Evolutionary conservation across 2,329 filamentous ascomycete species (phyloP).

Genomic region (Verticillium tricorpus): DNA sequence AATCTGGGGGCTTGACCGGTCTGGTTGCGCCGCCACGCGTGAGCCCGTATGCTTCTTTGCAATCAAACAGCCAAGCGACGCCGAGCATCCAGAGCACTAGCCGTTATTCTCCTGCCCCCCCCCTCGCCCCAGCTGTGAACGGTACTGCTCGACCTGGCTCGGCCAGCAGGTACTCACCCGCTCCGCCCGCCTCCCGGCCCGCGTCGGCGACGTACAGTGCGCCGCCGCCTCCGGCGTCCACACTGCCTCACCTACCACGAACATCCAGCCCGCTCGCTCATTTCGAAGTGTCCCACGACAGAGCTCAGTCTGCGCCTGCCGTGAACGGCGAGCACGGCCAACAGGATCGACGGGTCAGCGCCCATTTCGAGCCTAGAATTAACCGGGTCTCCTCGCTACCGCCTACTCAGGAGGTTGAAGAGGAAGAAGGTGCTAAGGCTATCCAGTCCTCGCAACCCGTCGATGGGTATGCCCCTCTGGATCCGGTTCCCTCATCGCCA

Average conservation of each 20-base stretch:
- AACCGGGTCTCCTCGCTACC: slow-evolving; percentile 55
- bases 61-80: slow-evolving; percentile 26
- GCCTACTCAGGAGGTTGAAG: slow-evolving; percentile 58
- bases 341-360: slow-evolving; percentile 44
- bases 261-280: slow-evolving; percentile 64
- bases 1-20: slow-evolving; percentile 23
- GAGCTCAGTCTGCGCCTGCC: slow-evolving; percentile 22
- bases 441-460: slow-evolving; percentile 6
- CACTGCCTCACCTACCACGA: slow-evolving; percentile 55
- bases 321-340: slow-evolving; percentile 34
- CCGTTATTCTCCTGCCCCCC: slow-evolving; percentile 61
- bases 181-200: slow-evolving; percentile 34
- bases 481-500: slow-evolving; percentile 27
- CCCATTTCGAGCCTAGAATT: slow-evolving; percentile 50
- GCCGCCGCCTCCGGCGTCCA: slow-evolving; percentile 35
- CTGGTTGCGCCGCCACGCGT: slow-evolving; percentile 49
- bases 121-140: slow-evolving; percentile 32
- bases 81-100: slow-evolving; percentile 30
- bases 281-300: slow-evolving; percentile 49
- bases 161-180: slow-evolving; percentile 49
- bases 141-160: slow-evolving; percentile 33
- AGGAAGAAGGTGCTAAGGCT: slow-evolving; percentile 38
- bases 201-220: slow-evolving; percentile 36
- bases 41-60: slow-evolving; percentile 49
- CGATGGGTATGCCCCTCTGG: slow-evolving; percentile 17